Conservation (phyloP, 164 flowering plant genomes). For the Magnolia kwangsiensis region DNA sequence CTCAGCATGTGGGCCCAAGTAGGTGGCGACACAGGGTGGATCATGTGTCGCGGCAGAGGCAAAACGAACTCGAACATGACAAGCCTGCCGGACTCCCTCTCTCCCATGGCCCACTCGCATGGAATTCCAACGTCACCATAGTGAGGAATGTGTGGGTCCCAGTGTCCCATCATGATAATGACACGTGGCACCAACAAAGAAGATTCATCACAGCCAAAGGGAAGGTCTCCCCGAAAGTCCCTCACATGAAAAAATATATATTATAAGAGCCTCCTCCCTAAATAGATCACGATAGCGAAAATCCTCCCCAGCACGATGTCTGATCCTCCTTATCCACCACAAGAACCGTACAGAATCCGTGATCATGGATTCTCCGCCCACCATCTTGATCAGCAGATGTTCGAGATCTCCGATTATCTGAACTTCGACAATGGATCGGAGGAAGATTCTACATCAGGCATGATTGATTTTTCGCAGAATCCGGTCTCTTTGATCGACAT, state of each 20-base stretch:
- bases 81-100: not conserved
- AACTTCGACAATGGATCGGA: conserved; percentile 13
- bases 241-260: not conserved
- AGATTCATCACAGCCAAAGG: not conserved
- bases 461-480: not conserved
- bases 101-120: not conserved
- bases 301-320: not conserved
- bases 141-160: conserved; percentile 1
- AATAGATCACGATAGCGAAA: not conserved
- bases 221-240: conserved; percentile 1
- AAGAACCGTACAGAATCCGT: conserved; percentile 10
- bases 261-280: not conserved
- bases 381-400: conserved; percentile 7
- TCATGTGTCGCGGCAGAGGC: no score
- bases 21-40: no score
- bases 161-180: not conserved
- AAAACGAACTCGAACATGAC: no score
- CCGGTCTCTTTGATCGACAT: not conserved
- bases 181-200: conserved; percentile 4
- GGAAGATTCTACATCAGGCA: conserved; percentile 10
- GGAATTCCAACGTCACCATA: conserved; percentile 2
- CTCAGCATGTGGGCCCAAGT: no score
- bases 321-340: not conserved
- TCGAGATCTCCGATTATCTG: conserved; percentile 33
- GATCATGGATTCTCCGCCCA: not conserved